Percentiles rank a stretch among this genome's conserved stretches.
Conservation (phyloP, 75 land plant species). For the Pinus tabuliformis region DNA sequence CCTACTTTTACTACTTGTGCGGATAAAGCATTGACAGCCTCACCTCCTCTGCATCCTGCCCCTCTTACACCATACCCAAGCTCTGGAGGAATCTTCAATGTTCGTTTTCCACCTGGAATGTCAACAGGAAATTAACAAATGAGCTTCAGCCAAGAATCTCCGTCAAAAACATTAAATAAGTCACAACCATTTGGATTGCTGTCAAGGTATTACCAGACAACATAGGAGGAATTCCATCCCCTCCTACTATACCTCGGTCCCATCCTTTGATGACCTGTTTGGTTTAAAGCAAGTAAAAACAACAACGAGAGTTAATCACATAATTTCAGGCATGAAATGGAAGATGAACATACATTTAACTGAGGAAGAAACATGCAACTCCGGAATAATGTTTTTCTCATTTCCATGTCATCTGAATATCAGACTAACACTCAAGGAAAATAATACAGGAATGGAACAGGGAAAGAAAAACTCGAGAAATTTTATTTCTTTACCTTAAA, state of each 20-base stretch:
- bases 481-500: too few relatives aligned
- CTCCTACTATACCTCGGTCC: slow-evolving; percentile 93
- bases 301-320: background rate
- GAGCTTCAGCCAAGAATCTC: background rate
- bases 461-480: too few relatives aligned
- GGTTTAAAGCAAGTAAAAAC: background rate
- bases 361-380: too few relatives aligned
- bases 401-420: too few relatives aligned
- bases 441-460: too few relatives aligned
- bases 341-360: too few relatives aligned
- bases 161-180: background rate
- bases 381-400: too few relatives aligned
- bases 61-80: slow-evolving; percentile 87
- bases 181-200: background rate
- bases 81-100: slow-evolving; percentile 76
- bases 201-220: slow-evolving; percentile 53
- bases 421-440: too few relatives aligned
- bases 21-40: background rate
- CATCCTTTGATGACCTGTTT: slow-evolving; percentile 92
- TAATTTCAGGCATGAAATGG: too few relatives aligned
- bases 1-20: background rate
- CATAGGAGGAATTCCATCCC: slow-evolving; percentile 89
- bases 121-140: background rate
- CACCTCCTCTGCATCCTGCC: slow-evolving; percentile 91
- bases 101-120: slow-evolving; percentile 75